Evolutionary conservation across 805 yeast species (phyloP).

Genomic region (Metschnikowia baotianmanensis): DNA sequence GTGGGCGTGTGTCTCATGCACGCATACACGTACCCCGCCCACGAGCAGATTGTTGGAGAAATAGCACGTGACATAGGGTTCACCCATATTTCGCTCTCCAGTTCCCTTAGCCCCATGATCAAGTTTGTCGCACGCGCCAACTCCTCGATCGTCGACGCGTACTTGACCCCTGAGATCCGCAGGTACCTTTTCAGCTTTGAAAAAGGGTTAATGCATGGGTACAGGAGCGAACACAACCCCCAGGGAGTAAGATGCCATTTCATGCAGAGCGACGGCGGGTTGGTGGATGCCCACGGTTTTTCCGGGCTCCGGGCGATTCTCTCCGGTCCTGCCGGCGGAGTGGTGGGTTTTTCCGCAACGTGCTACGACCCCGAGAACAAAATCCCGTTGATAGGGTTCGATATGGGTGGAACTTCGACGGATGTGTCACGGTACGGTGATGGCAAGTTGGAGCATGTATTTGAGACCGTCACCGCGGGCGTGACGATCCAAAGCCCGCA

Average conservation of each 20-base stretch:
- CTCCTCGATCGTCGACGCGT: conserved; percentile 45
- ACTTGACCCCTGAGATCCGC: conserved; percentile 38
- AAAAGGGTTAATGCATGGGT: conserved; percentile 41
- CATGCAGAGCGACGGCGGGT: conserved; percentile 97
- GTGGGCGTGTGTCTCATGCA: conserved; percentile 39
- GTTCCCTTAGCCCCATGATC: conserved; percentile 43
- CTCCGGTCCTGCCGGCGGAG: conserved; percentile 98
- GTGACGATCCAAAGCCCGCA: conserved; percentile 46
- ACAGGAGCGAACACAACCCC: conserved; percentile 20
- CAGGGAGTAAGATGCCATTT: conserved; percentile 64
- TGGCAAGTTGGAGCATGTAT: conserved; percentile 42
- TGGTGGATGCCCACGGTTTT: conserved; percentile 78
- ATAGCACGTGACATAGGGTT: conserved; percentile 39
- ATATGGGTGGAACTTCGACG: conserved; percentile 48
- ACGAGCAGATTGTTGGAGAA: conserved; percentile 33
- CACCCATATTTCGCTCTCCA: conserved; percentile 36
- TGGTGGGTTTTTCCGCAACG: conserved; percentile 87
- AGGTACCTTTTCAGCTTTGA: conserved; percentile 37
- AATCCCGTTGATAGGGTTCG: conserved; percentile 53
- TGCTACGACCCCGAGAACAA: conserved; percentile 49
- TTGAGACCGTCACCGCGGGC: conserved; percentile 45
- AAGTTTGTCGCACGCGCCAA: conserved; percentile 41
- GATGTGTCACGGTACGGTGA: conserved; percentile 42
- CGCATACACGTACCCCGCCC: conserved; percentile 40
- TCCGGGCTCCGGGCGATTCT: conserved; percentile 86